Base-by-base conservation (phyloP, 352 stramenopile genomes). In the Globisporangium okanoganense region DNA sequence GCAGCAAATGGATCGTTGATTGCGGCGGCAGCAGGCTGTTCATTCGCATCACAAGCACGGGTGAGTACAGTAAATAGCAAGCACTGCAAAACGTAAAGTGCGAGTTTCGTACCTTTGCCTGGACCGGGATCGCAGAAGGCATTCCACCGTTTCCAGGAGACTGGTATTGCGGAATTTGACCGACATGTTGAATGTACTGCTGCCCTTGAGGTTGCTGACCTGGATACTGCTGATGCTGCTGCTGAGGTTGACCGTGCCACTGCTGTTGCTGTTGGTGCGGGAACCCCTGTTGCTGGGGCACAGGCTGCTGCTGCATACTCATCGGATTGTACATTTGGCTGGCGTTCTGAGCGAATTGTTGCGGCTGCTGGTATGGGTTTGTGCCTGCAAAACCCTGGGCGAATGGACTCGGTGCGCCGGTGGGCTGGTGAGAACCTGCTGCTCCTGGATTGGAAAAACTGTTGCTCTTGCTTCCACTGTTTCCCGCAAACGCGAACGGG, bases 1-100 rank as follows among this genome's bases (percentile, higher is more conserved):
- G 85, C 78, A 7, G 85, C 79, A 53, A 94, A 94, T 16, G 80
- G 85, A 57, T 94, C 85, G 40, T 82, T 88, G 47, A 89, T 64
- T 12, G 74, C 69, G 40, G 67, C 67, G 14, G 44, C 20, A 14
- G 44, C 36, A 43, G 61, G 18, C 53, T 47, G 65, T n/a, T 31
- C 48, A 41, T 44, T 8, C 22, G 8, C 35, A 52, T 25, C 16
- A 53, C 8, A 61, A 6, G 41, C 9, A 40, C 45, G 64, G 43
- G 27, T 41, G 27, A 62, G 40, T 55, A 29, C 25, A 38, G 22
- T 25, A 27, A 51, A 3, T 13, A 31, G 14, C 38, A 51, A 58
- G 13, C 31, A 20, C 56, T 57, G 45, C 10, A 50, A 6, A 50
- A 24, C 27, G 9, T 40, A 24, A 63, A n/a, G 18, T 16, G 8